phyloP scores from a whole-genome alignment of 1,284 basidiomycete species.

The Ceratobasidium papillatum region DNA sequence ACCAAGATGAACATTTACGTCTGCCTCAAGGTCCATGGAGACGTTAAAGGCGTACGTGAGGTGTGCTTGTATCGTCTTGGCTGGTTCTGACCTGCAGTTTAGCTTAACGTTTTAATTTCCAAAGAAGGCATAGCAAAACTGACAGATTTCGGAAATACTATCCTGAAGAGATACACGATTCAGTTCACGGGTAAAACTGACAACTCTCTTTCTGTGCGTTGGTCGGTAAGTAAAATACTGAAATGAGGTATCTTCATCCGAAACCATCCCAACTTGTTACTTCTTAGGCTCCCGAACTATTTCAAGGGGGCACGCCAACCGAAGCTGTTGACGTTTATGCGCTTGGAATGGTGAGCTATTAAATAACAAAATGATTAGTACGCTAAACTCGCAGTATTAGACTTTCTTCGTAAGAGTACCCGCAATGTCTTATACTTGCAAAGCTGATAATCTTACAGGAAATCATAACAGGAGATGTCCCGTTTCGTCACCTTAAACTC shows the following conservation, averaged over 20 bases:
- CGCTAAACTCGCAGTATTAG: too few relatives aligned
- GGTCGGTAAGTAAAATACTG: background rate
- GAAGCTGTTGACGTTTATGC: background rate
- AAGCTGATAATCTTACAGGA: background rate
- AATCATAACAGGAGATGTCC: background rate
- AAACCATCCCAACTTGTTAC: background rate
- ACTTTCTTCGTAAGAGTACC: background rate
- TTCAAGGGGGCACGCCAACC: background rate
- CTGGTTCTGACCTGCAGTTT: background rate
- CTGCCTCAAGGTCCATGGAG: background rate
- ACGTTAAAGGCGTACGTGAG: slow-evolving; percentile 8
- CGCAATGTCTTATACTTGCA: background rate
- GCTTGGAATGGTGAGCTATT: slow-evolving; percentile 1
- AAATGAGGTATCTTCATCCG: too few relatives aligned
- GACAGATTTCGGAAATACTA: background rate
- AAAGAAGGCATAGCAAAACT: background rate
- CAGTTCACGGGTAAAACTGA: background rate
- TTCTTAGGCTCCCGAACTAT: background rate
- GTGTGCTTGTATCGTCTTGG: too few relatives aligned
- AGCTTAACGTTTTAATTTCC: slow-evolving; percentile 3
- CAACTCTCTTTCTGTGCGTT: background rate
- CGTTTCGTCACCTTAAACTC: background rate
- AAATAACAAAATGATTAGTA: too few relatives aligned
- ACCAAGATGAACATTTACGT: too few relatives aligned
- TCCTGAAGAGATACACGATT: background rate